Base-by-base conservation (phyloP, 2,329 filamentous ascomycete genomes). In the Arthrobotrys entomopaga region DNA sequence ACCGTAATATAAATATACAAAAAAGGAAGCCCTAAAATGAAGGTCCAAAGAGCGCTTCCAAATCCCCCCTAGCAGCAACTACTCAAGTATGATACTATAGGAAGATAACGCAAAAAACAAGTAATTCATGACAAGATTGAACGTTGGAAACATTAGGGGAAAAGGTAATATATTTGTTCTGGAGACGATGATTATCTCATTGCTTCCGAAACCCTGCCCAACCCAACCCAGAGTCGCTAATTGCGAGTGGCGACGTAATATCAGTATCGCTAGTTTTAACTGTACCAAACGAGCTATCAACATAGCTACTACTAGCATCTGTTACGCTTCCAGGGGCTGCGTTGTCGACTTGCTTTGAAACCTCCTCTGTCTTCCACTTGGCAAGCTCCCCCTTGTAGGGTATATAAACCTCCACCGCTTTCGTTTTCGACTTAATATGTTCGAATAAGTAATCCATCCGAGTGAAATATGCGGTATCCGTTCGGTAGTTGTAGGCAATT, bases 391-490 rank as follows among this genome's bases (percentile, higher is more conserved):
- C 71, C 13, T 70, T 75, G 59, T 75, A 70, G 15, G 71, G 71
- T 10, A 75, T 75, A 38, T 70, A 75, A 6, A 75, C 71, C 34
- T 75, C 71, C 6, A 70, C 58, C 2, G 71, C 71, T 48, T 70
- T 75, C 2, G 71, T 75, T 42, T 75, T 75, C 3, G 65, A 75
- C 24, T 75, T 75, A 20, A 75, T 69, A 22, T 75, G 71, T 49
- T 75, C 71, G 13, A 75, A 75, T n/a, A 75, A 16, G 38, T 75
- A 75, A 38, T 75, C 71, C 71, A 75, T 75, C 8, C 71, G 64
- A 2, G 71, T 70, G 29, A 75, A 75, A 29, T 75, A 75, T 7
- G 71, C 65, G 0, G 65, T 70, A 50, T 75, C 65, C 13, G 71
- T 75, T 38, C 71, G 65, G 24, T 75, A 75, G 48, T 75, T 75